These are phyloP conservation scores for Wakefieldia striispora DNA, from an alignment of 768 basidiomycete genomes.

Conservation along the genomic window DNA sequence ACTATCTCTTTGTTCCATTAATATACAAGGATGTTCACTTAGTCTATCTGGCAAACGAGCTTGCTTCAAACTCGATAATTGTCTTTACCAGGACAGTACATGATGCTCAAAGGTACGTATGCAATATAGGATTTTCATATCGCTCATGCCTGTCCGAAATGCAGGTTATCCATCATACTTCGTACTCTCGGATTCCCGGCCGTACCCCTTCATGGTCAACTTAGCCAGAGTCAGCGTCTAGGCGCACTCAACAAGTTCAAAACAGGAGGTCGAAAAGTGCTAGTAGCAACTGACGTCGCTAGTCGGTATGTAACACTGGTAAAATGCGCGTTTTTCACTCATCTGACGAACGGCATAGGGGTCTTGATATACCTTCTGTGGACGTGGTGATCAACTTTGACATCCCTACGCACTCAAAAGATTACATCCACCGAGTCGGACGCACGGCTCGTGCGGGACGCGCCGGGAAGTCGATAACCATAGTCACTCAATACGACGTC, in stretches of 20 bases:
- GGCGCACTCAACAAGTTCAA: slow-evolving; percentile 96
- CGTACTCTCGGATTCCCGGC: slow-evolving; percentile 92
- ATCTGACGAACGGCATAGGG: slow-evolving; percentile 43
- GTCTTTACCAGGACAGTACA: slow-evolving; percentile 96
- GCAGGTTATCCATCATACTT: slow-evolving; percentile 82
- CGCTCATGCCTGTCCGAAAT: not conserved
- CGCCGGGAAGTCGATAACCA: slow-evolving; percentile 93
- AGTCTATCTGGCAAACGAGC: slow-evolving; percentile 81
- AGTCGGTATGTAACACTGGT: slow-evolving; percentile 58
- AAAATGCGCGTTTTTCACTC: not conserved
- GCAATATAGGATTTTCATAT: not conserved
- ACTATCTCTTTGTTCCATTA: slow-evolving; percentile 92
- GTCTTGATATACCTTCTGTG: slow-evolving; percentile 93
- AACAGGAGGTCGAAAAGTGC: slow-evolving; percentile 83
- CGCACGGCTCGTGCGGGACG: slow-evolving; percentile 98
- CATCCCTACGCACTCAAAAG: slow-evolving; percentile 96
- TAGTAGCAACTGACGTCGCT: slow-evolving; percentile 97
- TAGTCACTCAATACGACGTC: slow-evolving; percentile 98
- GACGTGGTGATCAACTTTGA: slow-evolving; percentile 98
- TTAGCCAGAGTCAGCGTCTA: slow-evolving; percentile 89
- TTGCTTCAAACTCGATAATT: slow-evolving; percentile 91
- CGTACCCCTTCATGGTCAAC: slow-evolving; percentile 92
- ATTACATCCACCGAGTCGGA: slow-evolving; percentile 98
- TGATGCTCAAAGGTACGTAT: slow-evolving; percentile 74
- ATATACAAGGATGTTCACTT: slow-evolving; percentile 91